These are phyloP conservation scores for Pseudogymnoascus sp. DNA, from an alignment of 2,329 filamentous ascomycete species.

Conservation along the genomic window DNA sequence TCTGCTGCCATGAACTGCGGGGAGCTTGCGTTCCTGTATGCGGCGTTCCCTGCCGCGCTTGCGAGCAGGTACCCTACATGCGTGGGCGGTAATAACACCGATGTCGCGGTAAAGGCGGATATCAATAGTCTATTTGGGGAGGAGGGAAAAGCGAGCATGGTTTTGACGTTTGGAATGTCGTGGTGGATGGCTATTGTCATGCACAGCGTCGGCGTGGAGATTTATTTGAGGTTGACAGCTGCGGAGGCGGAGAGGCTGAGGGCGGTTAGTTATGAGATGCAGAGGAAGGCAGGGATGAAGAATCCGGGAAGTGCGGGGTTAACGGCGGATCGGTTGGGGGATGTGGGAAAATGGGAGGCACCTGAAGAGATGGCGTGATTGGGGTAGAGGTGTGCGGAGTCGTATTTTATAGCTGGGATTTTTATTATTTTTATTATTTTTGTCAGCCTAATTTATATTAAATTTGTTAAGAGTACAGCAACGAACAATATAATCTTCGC, in stretches of 20 bases:
- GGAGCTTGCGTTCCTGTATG: conserved; percentile 39
- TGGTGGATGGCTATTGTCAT: conserved; percentile 46
- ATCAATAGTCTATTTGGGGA: conserved; percentile 14
- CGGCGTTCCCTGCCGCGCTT: conserved; percentile 25
- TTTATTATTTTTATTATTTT: background rate
- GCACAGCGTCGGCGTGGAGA: conserved; percentile 43
- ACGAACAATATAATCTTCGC: background rate
- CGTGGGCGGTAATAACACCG: conserved; percentile 20
- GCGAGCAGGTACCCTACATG: conserved; percentile 39
- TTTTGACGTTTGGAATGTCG: conserved; percentile 43
- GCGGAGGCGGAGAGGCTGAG: conserved; percentile 46
- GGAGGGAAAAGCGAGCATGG: conserved; percentile 37
- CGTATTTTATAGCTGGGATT: no score
- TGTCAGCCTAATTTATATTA: background rate
- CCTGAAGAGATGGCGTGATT: background rate
- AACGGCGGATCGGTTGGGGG: conserved; percentile 36
- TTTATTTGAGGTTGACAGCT: conserved; percentile 47
- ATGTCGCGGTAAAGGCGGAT: conserved; percentile 31
- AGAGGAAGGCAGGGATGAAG: conserved; percentile 46
- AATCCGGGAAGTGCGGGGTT: conserved; percentile 42
- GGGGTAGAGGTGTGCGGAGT: background rate
- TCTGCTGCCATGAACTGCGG: conserved; percentile 37
- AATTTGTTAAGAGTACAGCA: background rate
- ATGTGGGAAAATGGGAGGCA: conserved; percentile 21
- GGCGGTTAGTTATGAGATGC: conserved; percentile 48